Base-by-base conservation (phyloP, 148 eudicot species). In the Linanthus parryae region DNA sequence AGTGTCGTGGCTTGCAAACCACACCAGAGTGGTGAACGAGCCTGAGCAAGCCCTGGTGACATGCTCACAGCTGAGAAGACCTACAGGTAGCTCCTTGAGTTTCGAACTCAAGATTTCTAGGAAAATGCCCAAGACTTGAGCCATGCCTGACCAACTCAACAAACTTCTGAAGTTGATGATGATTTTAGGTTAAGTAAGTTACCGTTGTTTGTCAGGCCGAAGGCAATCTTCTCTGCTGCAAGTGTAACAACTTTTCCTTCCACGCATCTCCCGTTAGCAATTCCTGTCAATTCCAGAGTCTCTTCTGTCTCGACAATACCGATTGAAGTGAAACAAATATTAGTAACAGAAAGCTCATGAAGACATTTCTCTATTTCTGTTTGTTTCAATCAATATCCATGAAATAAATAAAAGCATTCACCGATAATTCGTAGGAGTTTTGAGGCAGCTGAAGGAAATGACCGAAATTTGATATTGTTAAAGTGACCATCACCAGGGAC, bases 151-250 rank as follows among this genome's bases (percentile, higher is more conserved):
- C 1, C 0, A 2, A 20, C n/a, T 17, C n/a, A n/a, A n/a, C n/a
- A n/a, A n/a, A n/a, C n/a, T n/a, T n/a, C n/a, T n/a, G n/a, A n/a
- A n/a, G n/a, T n/a, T n/a, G n/a, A n/a, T n/a, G n/a, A n/a, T 26
- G 12, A n/a, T 16, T 49, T 37, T 18, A 39, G 38, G 29, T 36
- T 27, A 19, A 26, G 38, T 8, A 37, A 33, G 2, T 36, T 65
- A 79, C 88, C 95, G 44, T 76, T 42, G 41, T 76, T 85, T 52
- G 85, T 81, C 7, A 78, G 58, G 26, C 94, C 94, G 67, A 21
- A 76, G 11, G 67, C 85, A 10, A 18, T 44, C 5, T 20, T 22
- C 18, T 50, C 34, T 45, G 78, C 67, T 15, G 70, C 8, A 40
- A 66, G 52, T n/a, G 78, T 26, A 8, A 63, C 59, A 10, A 76